Base-by-base conservation (phyloP, 306 rosid species). In the Dryas alaskensis region DNA sequence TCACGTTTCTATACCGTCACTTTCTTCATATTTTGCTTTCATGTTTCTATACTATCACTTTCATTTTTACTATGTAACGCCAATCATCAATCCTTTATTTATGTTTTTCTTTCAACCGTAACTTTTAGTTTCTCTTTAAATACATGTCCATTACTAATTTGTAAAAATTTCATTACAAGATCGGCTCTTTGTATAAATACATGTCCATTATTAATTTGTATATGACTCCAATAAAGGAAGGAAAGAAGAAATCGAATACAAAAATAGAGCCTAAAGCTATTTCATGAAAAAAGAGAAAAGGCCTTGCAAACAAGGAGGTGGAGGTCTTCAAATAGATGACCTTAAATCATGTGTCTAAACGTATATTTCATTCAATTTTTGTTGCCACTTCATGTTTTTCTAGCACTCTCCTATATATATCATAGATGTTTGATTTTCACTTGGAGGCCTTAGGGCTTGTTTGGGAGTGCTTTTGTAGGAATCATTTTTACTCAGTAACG, bases 261-360 rank as follows among this genome's bases (percentile, higher is more conserved):
- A 43, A 8, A 3, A 46, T 17, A 43, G 13, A 44, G 74, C 16
- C 65, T 0, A 45, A 48, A 57, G 5, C 40, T 72, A 5, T 60
- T 40, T 77, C 81, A 2, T 77, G 81, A 79, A 65, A 67, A 40
- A 73, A 81, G 63, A 81, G 53, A 49, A 81, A 81, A 40, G 10
- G 10, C 50, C 39, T 66, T 22, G 81, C 81, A 43, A 81, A 81
- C 65, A 60, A 37, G 47, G 75, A 76, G 11, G 78, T 70, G 46
- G 62, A 76, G 19, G 19, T 48, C 6, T 75, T 81, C 74, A 81
- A 45, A 60, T 81, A 44, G 54, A 76, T 44, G 74, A 81, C 60
- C 84, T 81, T 14, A 51, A 53, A 17, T 10, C 70, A 27, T 81
- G 84, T 81, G 81, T 81, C 57, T 31, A 2, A 31, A 31, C 14